Conservation (phyloP, 116 monocot genomes). For the Zostera marina region DNA sequence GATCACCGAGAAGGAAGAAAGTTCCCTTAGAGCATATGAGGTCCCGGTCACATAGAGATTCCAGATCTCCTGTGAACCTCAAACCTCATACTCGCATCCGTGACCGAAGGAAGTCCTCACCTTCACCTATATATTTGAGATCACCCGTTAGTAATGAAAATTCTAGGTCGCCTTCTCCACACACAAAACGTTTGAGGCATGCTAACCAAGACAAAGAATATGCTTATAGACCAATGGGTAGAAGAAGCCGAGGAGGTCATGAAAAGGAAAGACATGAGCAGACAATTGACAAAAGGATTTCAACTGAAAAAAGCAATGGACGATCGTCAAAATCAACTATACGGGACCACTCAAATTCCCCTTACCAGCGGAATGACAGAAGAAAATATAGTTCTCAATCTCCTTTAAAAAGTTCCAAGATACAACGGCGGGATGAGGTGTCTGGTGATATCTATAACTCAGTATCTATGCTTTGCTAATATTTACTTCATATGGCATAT, state of each 20-base stretch:
- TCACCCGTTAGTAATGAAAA: conserved; percentile 4
- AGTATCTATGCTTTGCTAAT: too few relatives aligned
- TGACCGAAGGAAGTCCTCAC: neutral
- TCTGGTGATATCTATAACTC: conserved; percentile 7
- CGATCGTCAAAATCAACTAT: conserved; percentile 3
- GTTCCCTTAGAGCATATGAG: neutral
- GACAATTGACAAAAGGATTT: neutral
- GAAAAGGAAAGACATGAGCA: neutral
- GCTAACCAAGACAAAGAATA: neutral
- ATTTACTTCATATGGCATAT: too few relatives aligned
- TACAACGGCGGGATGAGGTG: conserved; percentile 8
- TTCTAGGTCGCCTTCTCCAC: conserved; percentile 14
- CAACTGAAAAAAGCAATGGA: conserved; percentile 4
- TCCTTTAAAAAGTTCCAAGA: conserved; percentile 8
- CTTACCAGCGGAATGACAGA: neutral
- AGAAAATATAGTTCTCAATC: conserved; percentile 3
- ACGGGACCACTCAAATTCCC: conserved; percentile 4
- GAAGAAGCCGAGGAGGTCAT: neutral
- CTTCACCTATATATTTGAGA: conserved; percentile 1
- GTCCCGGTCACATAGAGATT: neutral
- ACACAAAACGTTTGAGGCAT: conserved; percentile 3
- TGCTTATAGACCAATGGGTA: neutral
- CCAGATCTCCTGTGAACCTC: conserved; percentile 4
- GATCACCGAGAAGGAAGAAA: conserved; percentile 6
- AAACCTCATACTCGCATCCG: neutral